Evolutionary conservation across 108 stramenopile species (phyloP), one percentile per base, ranked within the genome.

Genomic region (Fragilaria crotonensis): DNA sequence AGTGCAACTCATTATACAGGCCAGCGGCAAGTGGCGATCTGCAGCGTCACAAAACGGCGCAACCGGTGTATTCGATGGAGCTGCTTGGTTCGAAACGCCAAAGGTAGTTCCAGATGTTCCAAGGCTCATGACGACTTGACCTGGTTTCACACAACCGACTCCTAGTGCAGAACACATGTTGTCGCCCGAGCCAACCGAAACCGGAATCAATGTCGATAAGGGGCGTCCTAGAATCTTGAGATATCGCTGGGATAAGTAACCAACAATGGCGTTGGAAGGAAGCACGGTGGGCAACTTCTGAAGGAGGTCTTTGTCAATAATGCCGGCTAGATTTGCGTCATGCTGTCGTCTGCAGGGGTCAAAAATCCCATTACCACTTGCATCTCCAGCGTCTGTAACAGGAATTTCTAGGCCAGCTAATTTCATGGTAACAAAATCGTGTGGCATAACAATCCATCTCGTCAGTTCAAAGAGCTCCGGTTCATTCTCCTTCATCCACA

Each of bases 161-260:
- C 64, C 64, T 25, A 66, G 19, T 2, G 64, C 64, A 31, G 56
- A 57, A 50, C 54, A 55, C 64, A 66, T 66, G 28, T 66, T 66
- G 36, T 66, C 64, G 18, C 64, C 64, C 18, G 48, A 36, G 7
- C 64, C 64, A n/a, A 52, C 64, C 19, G 54, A 56, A 14, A 66
- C 25, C 21, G 64, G 57, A 47, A 65, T 49, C 4, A 21, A 22
- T 5, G 22, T 32, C 2, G 17, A 4, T 18, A 17, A 25, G 7
- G 61, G 17, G 18, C 5, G 18, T n/a, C 7, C 30, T 3, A 63
- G 11, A 28, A 23, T 36, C 22, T 22, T 23, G 3, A 19, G 18
- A 14, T 33, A 63, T 20, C 54, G 17, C 1, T 52, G 11, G 29
- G 48, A 31, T n/a, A 63, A 32, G 21, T 51, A 51, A 19, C 62